Evolutionary conservation across 495 filamentous ascomycete genomes (phyloP).

Genomic region (Daldinia childiae): DNA sequence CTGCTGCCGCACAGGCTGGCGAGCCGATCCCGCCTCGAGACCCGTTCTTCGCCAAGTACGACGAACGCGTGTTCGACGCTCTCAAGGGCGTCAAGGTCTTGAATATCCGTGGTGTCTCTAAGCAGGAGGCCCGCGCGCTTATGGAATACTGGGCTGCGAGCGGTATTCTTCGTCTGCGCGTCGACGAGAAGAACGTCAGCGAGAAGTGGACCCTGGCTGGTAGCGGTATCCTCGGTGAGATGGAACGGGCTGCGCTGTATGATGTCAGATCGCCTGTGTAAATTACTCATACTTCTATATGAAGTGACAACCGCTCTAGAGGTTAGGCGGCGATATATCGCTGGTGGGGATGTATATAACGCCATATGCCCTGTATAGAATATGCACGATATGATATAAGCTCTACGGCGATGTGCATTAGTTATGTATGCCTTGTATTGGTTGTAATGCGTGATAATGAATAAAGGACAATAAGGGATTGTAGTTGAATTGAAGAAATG

Average conservation of each 20-base stretch:
- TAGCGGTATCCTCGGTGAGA: slow-evolving; percentile 83
- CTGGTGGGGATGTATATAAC: slow-evolving; percentile 13
- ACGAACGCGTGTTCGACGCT: slow-evolving; percentile 71
- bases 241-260: slow-evolving; percentile 68
- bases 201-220: slow-evolving; percentile 89
- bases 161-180: slow-evolving; percentile 73
- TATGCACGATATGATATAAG: neutral
- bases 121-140: slow-evolving; percentile 76
- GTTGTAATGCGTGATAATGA: neutral
- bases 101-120: slow-evolving; percentile 71
- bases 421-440: neutral
- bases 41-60: slow-evolving; percentile 70
- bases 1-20: slow-evolving; percentile 50
- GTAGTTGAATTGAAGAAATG: neutral
- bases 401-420: neutral
- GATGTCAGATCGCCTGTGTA: slow-evolving; percentile 31
- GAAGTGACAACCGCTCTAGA: neutral
- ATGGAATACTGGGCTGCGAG: slow-evolving; percentile 95
- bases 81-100: slow-evolving; percentile 62
- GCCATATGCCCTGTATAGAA: neutral
- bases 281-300: neutral
- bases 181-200: slow-evolving; percentile 76
- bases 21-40: slow-evolving; percentile 64
- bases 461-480: neutral
- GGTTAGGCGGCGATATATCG: neutral